Base-by-base conservation (phyloP, 345 rosid genomes). In the Sapria himalayana region DNA sequence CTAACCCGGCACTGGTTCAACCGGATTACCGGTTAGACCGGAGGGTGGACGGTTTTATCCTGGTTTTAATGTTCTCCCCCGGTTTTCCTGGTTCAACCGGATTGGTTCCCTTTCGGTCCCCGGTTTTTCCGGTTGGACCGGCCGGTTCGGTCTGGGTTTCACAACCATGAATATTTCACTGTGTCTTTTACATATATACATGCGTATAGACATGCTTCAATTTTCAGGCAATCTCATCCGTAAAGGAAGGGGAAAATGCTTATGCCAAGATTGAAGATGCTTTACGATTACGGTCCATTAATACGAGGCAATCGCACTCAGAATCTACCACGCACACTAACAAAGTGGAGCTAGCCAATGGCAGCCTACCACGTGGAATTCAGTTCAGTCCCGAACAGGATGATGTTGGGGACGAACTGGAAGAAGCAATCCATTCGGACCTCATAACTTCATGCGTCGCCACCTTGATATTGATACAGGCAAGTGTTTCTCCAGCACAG, bases 381-480 rank as follows among this genome's bases (percentile, higher is more conserved):
- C 74, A 56, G 21, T 43, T 56, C 46, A 33, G 33, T 36, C 36
- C 56, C 25, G 55, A 52, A 45, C 58, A 68, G 43, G 55, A 46
- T 31, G 65, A 51, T 44, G 64, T 48, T 22, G 33, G 64, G n/a
- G 61, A 61, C 49, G 65, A 60, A 48, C 57, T 41, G 9, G 69
- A 67, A 45, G 59, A 65, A 38, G 70, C 57, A 58, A 61, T 75
- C 39, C 95, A 84, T 19, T 67, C 79, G 0, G 84, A 80, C 50
- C 74, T 84, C 10, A 70, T 84, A 52, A 58, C 79, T 18, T 80
- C 99, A 9, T 84, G 95, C 43, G 93, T 84, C 9, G 78, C 93
- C 49, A 50, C 93, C 39, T 64, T 77, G 72, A 73, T 71, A 47
- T 74, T 80, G 92, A 64, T 84, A 52, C 93, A 77, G 92, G 99